A percentile compares a stretch with the other conserved stretches of the same genome.
Evolutionary conservation across 2,329 filamentous ascomycete genomes (phyloP).

Genomic region (Cladophialophora chaetospira): DNA sequence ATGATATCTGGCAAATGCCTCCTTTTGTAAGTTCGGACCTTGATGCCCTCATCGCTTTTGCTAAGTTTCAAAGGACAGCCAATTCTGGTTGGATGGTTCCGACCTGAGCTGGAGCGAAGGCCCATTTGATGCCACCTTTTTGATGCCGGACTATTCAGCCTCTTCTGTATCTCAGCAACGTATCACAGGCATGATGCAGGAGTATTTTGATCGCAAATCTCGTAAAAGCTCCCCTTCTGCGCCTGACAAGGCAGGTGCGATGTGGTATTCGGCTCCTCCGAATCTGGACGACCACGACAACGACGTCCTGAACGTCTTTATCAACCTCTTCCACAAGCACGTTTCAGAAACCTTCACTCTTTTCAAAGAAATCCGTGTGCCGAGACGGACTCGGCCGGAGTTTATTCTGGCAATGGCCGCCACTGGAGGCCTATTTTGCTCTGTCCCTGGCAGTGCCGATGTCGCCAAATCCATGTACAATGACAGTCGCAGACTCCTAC

Average conservation of each 20-base stretch:
- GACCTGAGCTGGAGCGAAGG: constrained; percentile 13
- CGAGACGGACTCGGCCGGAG: not conserved
- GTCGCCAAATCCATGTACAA: constrained; percentile 25
- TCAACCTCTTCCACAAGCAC: constrained; percentile 10
- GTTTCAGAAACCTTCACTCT: constrained; percentile 15
- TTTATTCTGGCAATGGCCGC: constrained; percentile 21
- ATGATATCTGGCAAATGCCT: constrained; percentile 23
- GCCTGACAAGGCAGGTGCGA: constrained; percentile 12
- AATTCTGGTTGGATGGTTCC: constrained; percentile 22
- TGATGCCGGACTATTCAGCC: constrained; percentile 11
- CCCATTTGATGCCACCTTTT: constrained; percentile 11
- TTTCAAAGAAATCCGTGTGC: constrained; percentile 1
- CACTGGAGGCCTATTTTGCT: constrained; percentile 19
- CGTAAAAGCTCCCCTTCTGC: constrained; percentile 14
- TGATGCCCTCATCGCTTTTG: not conserved
- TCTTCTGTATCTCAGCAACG: constrained; percentile 15
- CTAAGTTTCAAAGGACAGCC: constrained; percentile 7
- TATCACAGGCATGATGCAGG: constrained; percentile 19
- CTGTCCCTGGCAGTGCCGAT: constrained; percentile 14
- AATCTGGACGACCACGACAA: constrained; percentile 15
- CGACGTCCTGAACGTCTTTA: constrained; percentile 16
- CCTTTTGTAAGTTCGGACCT: constrained; percentile 3
- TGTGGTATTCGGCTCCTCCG: constrained; percentile 22
- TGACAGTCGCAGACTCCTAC: constrained; percentile 17
- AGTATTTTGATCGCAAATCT: constrained; percentile 23